These are phyloP conservation scores for Phyllosticta ampelicida DNA, from an alignment of 2,329 filamentous ascomycete genomes.

Conservation along the genomic window DNA sequence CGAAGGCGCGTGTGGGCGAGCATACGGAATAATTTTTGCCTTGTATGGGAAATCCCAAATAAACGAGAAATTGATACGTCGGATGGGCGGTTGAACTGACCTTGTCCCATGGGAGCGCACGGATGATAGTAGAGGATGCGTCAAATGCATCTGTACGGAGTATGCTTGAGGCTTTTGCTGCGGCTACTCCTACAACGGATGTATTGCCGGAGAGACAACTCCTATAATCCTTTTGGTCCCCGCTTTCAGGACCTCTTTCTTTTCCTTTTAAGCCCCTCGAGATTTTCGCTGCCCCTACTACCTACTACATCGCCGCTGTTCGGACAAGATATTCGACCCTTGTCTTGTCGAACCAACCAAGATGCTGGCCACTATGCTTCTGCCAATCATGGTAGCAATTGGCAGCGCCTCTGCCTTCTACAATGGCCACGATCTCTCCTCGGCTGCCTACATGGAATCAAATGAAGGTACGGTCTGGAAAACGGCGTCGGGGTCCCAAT, in stretches of 20 bases:
- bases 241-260: background rate
- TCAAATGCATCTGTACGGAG: no score
- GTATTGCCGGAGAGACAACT: background rate
- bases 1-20: no score
- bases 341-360: background rate
- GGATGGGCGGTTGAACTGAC: no score
- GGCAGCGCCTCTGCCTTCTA: background rate
- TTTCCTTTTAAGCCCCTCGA: background rate
- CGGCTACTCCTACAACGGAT: background rate
- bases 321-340: background rate
- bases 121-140: no score
- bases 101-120: no score
- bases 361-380: background rate
- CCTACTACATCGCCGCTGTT: background rate
- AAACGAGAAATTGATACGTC: no score
- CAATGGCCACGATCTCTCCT: conserved; percentile 9
- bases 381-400: conserved; percentile 5
- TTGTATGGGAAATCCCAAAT: no score
- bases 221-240: background rate
- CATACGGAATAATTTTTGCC: no score
- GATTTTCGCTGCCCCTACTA: background rate
- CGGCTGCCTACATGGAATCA: conserved; percentile 6
- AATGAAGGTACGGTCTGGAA: conserved; percentile 6
- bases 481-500: background rate
- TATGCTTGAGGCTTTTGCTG: background rate